Evolutionary conservation across 1,284 basidiomycete genomes (phyloP).

Genomic region (Thecaphora thlaspeos): DNA sequence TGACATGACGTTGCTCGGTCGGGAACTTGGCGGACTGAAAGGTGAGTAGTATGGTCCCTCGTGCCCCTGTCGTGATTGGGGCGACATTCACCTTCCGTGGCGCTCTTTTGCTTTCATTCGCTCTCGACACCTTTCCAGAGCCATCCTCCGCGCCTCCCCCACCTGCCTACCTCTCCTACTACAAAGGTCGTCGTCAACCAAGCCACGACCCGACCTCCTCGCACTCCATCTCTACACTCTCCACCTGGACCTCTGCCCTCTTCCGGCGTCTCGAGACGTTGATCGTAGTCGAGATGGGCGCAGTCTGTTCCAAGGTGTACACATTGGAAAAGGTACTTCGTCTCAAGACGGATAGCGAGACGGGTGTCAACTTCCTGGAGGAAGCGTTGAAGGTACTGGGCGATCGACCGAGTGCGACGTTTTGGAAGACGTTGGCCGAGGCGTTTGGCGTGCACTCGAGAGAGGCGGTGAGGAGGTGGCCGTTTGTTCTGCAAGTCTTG

Average conservation of each 20-base stretch:
- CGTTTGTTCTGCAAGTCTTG: conserved; percentile 82
- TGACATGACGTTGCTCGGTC: conserved; percentile 4
- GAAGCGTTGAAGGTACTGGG: conserved; percentile 71
- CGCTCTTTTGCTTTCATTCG: not conserved
- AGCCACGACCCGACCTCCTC: conserved; percentile 67
- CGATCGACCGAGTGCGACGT: conserved; percentile 81
- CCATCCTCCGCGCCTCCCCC: not conserved
- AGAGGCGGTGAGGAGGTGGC: conserved; percentile 72
- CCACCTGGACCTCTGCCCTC: conserved; percentile 75
- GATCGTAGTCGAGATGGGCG: conserved; percentile 77
- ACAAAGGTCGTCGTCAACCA: conserved; percentile 61
- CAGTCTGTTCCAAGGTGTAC: conserved; percentile 74
- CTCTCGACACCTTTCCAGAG: not conserved
- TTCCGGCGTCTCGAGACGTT: conserved; percentile 80
- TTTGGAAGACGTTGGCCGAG: conserved; percentile 78
- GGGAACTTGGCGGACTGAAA: not conserved
- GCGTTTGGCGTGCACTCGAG: conserved; percentile 66
- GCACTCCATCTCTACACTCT: conserved; percentile 58
- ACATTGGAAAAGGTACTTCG: conserved; percentile 88
- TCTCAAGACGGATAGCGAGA: conserved; percentile 67
- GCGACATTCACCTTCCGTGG: too few relatives aligned
- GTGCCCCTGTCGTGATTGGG: too few relatives aligned
- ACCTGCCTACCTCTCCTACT: conserved; percentile 6
- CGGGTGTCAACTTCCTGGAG: conserved; percentile 78
- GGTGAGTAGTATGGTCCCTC: too few relatives aligned